Evolutionary conservation across 306 rosid species (phyloP), one percentile per base, ranked within the genome.

Genomic region (Castanopsis chinensis): DNA sequence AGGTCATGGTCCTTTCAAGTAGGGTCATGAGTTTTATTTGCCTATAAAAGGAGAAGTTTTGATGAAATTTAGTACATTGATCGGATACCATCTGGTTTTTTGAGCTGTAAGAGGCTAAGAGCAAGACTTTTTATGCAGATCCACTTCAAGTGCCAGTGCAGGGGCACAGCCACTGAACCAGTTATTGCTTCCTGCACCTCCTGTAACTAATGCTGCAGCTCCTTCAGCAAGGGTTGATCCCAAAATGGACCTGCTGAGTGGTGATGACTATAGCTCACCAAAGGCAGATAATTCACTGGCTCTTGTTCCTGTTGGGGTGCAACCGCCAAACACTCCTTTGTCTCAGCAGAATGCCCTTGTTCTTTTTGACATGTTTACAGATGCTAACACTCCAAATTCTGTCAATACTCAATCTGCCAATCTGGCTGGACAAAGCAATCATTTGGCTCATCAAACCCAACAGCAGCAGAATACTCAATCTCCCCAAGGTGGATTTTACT

Each of bases 171-270:
- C 97, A 71, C 85, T 89, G 79, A 90, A 96, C 78, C 99, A 91
- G 75, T 75, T 88, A 79, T 37, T 87, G 79, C 96, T 93, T 88
- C 91, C 98, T 72, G 98, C 92, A 79, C 92, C 97, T 69, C 78
- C 89, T 4, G 60, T 85, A 51, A 76, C 89, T 27, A 90, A 92
- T 78, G 92, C 87, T 49, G 73, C 86, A 45, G 81, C 81, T 75
- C 79, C 89, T 74, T 80, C 84, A 41, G 54, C 78, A 15, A 88
- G 71, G 69, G 86, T 77, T 35, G 89, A 89, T 80, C 92, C 97
- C 85, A 90, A 84, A 78, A 82, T 89, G 81, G 99, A 96, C 86
- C 89, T 96, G 80, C 98, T 96, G 76, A 96, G 99, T 6, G 99
- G 99, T 33, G 99, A 95, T 63, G 92, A 92, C 80, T 96, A 84